Conservation (phyloP, 192 early-diverging fungal species). For the Entophlyctis luteolus region DNA sequence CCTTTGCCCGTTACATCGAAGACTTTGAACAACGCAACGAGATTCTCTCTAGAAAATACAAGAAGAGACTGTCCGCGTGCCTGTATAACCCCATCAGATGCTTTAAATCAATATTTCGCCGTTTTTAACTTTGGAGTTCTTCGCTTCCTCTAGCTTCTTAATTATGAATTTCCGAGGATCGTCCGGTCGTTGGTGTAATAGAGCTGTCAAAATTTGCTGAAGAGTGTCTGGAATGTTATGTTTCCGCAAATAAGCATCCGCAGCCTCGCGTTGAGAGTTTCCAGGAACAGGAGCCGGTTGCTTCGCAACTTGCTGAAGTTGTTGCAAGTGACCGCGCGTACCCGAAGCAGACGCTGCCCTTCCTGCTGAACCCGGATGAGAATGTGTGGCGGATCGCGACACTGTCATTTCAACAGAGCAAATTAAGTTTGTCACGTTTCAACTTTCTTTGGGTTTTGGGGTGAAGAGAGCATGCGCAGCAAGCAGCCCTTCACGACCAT, state of each 20-base stretch:
- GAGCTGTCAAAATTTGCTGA: conserved; percentile 33
- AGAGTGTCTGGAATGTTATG: conserved; percentile 39
- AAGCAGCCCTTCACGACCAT: too few relatives aligned
- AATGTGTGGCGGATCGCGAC: too few relatives aligned
- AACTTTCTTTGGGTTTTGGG: too few relatives aligned
- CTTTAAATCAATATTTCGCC: neutral
- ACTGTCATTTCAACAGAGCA: too few relatives aligned
- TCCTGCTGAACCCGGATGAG: too few relatives aligned
- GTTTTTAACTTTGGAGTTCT: conserved; percentile 32
- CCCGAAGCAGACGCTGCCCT: too few relatives aligned
- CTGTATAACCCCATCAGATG: conserved; percentile 5
- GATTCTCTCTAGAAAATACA: conserved; percentile 41
- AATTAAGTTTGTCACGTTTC: too few relatives aligned
- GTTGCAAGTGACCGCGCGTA: too few relatives aligned
- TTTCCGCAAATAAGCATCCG: conserved; percentile 31
- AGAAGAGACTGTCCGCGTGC: conserved; percentile 38
- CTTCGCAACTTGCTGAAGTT: too few relatives aligned
- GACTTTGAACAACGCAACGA: conserved; percentile 42
- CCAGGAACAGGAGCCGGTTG: conserved; percentile 1
- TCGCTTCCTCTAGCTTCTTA: conserved; percentile 44
- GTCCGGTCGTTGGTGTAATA: conserved; percentile 36
- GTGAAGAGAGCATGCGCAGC: too few relatives aligned
- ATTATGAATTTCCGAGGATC: conserved; percentile 44
- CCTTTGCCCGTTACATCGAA: conserved; percentile 46
- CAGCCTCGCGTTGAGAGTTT: conserved; percentile 24